Base-by-base conservation (phyloP, 2,329 filamentous ascomycete species). In the Fusarium pilosicola region DNA sequence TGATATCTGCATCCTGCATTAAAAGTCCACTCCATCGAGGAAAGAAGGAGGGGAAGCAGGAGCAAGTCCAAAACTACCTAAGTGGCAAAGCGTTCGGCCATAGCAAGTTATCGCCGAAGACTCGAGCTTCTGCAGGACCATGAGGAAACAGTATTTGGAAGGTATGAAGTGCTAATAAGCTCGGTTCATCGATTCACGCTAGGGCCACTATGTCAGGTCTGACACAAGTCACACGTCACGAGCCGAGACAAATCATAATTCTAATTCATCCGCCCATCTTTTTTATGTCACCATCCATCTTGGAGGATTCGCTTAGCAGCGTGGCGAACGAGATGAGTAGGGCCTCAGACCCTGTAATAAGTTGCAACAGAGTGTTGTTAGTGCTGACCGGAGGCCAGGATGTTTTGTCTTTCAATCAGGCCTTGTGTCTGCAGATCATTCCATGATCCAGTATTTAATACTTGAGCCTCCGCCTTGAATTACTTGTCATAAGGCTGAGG, bases 361-460 rank as follows among this genome's bases (percentile, higher is more conserved):
- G 57, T 41, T 36, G 42, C 34, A 46, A 52, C 54, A 26, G 39
- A 32, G 28, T 17, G 24, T 41, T 54, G 20, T 70, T 70, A 70
- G 66, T 48, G 67, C 67, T 70, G 62, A 70, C 66, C 42, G 20
- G 32, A n/a, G 24, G 30, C 34, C 36, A 56, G 54, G 59, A 49
- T 55, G 38, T 26, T 32, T 70, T 26, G 26, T 32, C 65, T 34
- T 34, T 34, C 28, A 48, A 28, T 54, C 41, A 59, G 26, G 46
- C 17, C 30, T 48, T 49, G 41, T 24, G 14, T 34, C 26, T 22
- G 46, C 24, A 56, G 46, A 59, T 67, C 39, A 22, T 46, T 13
- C 28, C 7, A 41, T 54, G 26, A 36, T 38, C 13, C 41, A 62
- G 7, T 45, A 70, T 59, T 54, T 61, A 48, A 58, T 26, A 28